Evolutionary conservation across 192 early-diverging fungal species (phyloP).

Genomic region (Linnemannia exigua): DNA sequence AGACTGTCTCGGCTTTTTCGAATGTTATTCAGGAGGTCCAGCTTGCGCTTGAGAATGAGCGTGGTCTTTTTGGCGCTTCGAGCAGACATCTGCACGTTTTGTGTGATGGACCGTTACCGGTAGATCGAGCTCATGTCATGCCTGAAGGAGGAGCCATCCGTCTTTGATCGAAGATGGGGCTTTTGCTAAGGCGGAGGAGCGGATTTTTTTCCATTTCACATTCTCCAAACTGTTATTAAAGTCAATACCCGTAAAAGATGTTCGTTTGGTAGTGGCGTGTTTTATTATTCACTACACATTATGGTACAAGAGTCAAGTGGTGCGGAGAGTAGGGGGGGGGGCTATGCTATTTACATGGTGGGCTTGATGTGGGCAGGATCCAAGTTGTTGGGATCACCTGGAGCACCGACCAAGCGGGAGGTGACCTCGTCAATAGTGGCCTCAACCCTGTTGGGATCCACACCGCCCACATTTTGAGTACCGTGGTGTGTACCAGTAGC

Average conservation of each 20-base stretch:
- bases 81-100: background rate
- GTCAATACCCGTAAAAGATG: background rate
- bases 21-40: constrained; percentile 36
- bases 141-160: background rate
- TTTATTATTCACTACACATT: constrained; percentile 2
- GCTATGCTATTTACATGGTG: constrained; percentile 33
- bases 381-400: constrained; percentile 21
- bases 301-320: background rate
- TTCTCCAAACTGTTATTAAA: background rate
- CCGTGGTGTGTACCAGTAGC: no score
- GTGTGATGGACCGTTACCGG: background rate
- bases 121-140: background rate
- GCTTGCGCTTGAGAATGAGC: background rate
- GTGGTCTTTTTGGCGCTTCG: background rate
- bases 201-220: background rate
- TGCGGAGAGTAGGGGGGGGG: background rate
- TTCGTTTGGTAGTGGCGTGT: background rate
- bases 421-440: constrained; percentile 10
- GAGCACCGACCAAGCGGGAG: constrained; percentile 23
- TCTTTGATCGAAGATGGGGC: background rate
- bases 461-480: background rate
- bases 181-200: no score
- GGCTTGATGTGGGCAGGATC: constrained; percentile 12
- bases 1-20: constrained; percentile 25
- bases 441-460: constrained; percentile 18